A percentile compares a stretch with the other conserved stretches of the same genome.
These are phyloP conservation scores for Cordyceps militaris DNA, from an alignment of 2,329 filamentous ascomycete genomes.

Conservation along the genomic window DNA sequence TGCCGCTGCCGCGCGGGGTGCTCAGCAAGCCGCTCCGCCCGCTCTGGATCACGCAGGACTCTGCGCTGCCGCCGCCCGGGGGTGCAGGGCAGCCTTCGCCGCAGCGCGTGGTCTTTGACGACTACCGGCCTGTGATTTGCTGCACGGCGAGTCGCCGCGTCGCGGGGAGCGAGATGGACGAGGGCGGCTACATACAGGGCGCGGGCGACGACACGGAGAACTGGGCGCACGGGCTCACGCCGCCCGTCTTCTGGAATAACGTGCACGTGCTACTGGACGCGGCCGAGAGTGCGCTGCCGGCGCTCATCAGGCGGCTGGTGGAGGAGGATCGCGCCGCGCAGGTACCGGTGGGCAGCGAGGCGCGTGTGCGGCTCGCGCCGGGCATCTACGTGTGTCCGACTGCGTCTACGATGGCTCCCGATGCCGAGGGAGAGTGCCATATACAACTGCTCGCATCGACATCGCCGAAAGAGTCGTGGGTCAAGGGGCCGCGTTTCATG, in stretches of 20 bases:
- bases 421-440: slow-evolving; percentile 22
- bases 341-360: slow-evolving; percentile 9
- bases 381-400: slow-evolving; percentile 31
- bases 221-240: slow-evolving; percentile 78
- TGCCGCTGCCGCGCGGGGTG: slow-evolving; percentile 47
- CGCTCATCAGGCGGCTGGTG: slow-evolving; percentile 41
- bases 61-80: slow-evolving; percentile 33
- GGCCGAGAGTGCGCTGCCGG: slow-evolving; percentile 56
- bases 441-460: slow-evolving; percentile 37
- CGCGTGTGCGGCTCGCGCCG: slow-evolving; percentile 27
- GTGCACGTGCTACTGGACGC: slow-evolving; percentile 51
- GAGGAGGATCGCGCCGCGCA: slow-evolving; percentile 18
- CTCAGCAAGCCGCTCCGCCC: slow-evolving; percentile 68
- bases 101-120: slow-evolving; percentile 37
- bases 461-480: slow-evolving; percentile 38
- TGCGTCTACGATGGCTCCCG: slow-evolving; percentile 16
- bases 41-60: slow-evolving; percentile 72
- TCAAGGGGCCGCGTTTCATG: slow-evolving; percentile 32
- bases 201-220: slow-evolving; percentile 92
- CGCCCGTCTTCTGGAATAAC: slow-evolving; percentile 73
- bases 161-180: slow-evolving; percentile 54
- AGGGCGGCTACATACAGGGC: slow-evolving; percentile 76
- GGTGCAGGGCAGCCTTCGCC: too few species aligned
- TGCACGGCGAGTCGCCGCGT: slow-evolving; percentile 77
- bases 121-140: slow-evolving; percentile 69